Conservation (phyloP, 176 grass and related monocot genomes). For the Paspalum vaginatum region DNA sequence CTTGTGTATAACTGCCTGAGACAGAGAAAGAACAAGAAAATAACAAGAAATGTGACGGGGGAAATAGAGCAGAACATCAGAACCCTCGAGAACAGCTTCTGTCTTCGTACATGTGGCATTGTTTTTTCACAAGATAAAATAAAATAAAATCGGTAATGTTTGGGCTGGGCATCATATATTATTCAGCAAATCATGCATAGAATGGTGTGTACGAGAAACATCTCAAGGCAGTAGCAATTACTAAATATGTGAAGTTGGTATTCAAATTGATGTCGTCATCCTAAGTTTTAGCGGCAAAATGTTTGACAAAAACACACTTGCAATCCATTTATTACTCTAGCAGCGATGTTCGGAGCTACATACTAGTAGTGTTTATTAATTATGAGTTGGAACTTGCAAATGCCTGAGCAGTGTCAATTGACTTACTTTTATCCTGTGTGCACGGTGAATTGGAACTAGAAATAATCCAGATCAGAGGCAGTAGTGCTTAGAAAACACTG, state of each 20-base stretch:
- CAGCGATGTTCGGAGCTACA: too few species aligned
- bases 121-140: neutral
- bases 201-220: neutral
- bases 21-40: slow-evolving; percentile 30
- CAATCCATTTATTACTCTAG: too few species aligned
- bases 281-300: too few species aligned
- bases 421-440: too few species aligned
- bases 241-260: neutral
- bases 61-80: neutral
- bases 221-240: neutral
- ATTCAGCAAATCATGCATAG: neutral
- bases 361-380: too few species aligned
- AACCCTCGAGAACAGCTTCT: neutral
- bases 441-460: neutral
- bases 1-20: slow-evolving; percentile 6
- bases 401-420: too few species aligned
- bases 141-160: neutral
- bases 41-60: slow-evolving; percentile 4
- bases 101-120: neutral
- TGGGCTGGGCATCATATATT: neutral
- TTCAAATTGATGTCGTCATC: neutral
- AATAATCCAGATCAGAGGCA: neutral
- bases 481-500: too few species aligned
- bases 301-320: too few species aligned
- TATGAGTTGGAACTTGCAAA: too few species aligned